Base-by-base conservation (phyloP, 352 stramenopile species). In the Globisporangium megalacanthum region DNA sequence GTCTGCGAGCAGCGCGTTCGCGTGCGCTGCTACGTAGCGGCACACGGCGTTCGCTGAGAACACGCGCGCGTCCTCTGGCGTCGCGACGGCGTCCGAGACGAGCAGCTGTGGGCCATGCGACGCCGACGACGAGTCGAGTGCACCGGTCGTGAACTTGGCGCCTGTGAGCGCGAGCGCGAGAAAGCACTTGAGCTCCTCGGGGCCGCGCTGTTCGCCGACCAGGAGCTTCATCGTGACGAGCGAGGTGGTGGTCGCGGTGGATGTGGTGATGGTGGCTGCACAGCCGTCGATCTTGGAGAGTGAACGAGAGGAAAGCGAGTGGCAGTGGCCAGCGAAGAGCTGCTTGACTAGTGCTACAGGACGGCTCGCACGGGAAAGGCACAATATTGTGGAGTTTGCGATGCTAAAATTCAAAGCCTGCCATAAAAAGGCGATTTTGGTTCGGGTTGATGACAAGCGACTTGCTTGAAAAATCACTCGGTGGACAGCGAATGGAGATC, bases 151-250 rank as follows among this genome's bases (percentile, higher is more conserved):
- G 63, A 83, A 92, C 15, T 58, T 49, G 15, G 73, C 66, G 51
- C 60, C 60, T 3, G 77, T 86, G 49, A 73, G 53, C 7, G 76
- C 74, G 48, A 92, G 59, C 44, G 76, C 66, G 55, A 89, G 60
- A 65, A 92, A 87, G 64, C 84, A 94, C 68, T 94, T 94, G 72
- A 90, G 78, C 70, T 90, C 84, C 60, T 89, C 81, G 57, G 73
- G 58, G 62, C 77, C 70, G 13, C 72, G 72, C 57, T 71, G 69
- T 53, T 83, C 73, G 68, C 70, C 75, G 63, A 88, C 78, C 61
- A 86, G 62, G 52, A 91, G 79, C 79, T 87, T 72, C 75, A 84
- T 89, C 22, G 13, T 31, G 13, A 41, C 22, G 8, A 54, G 17
- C n/a, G 15, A 29, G 15, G 42, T 9, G 17, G 41, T 6, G 9